phyloP scores from a whole-genome alignment of 1,139 yeast species.

The Ogataea hybrid region DNA sequence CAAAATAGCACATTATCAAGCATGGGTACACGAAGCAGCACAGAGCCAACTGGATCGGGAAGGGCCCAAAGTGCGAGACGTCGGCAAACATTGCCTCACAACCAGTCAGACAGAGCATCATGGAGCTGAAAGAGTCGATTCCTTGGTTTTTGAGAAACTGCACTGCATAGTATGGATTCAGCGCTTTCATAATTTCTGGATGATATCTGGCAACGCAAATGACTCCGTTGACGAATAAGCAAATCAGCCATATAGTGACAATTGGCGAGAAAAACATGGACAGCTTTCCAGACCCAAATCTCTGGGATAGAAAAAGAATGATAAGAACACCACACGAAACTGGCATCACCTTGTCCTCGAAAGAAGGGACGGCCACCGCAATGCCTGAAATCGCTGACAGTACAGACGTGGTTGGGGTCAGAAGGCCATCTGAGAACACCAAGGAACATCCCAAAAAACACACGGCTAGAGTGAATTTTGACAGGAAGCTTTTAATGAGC shows the following conservation, averaged over 20 bases:
- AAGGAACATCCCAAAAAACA: too few relatives aligned
- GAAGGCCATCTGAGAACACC: too few relatives aligned
- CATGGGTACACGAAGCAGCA: slow-evolving; percentile 49
- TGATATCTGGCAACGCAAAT: slow-evolving; percentile 39
- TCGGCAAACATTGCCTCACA: slow-evolving; percentile 66
- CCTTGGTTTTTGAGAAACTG: slow-evolving; percentile 35
- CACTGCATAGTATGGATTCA: slow-evolving; percentile 53
- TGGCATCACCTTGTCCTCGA: too few relatives aligned
- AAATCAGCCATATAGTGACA: too few relatives aligned
- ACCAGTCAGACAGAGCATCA: slow-evolving; percentile 57
- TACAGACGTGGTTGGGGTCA: too few relatives aligned
- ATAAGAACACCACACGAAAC: too few relatives aligned
- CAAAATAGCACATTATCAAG: slow-evolving; percentile 50
- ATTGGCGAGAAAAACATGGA: too few relatives aligned
- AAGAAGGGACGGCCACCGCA: too few relatives aligned
- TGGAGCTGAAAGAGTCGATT: slow-evolving; percentile 47
- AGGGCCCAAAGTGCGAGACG: slow-evolving; percentile 52
- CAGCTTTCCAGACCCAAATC: too few relatives aligned
- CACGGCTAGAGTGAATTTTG: slow-evolving; percentile 36
- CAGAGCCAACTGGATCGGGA: slow-evolving; percentile 49
- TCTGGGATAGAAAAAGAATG: too few relatives aligned
- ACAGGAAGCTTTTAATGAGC: slow-evolving; percentile 29
- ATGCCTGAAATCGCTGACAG: too few relatives aligned
- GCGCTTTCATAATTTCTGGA: slow-evolving; percentile 46
- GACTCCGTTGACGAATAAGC: too few relatives aligned